These are phyloP conservation scores for Naganishia sp. DNA, from an alignment of 1,284 basidiomycete species.

Conservation along the genomic window DNA sequence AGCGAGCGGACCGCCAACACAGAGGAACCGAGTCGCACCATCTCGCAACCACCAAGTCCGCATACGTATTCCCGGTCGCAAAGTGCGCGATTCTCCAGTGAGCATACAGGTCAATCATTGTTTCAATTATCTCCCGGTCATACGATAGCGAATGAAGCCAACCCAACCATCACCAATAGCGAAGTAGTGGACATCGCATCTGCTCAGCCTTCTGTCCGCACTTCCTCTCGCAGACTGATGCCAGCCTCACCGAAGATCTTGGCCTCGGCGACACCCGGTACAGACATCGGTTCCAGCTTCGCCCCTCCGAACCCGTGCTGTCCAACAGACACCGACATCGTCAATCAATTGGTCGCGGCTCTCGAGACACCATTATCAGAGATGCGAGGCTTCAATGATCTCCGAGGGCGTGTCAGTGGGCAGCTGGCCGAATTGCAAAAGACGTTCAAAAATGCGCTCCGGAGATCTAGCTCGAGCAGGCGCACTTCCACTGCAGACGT, in stretches of 20 bases:
- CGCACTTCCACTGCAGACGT: conserved; percentile 43
- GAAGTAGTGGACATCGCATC: not conserved
- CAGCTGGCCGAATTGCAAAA: conserved; percentile 65
- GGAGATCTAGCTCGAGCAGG: conserved; percentile 36
- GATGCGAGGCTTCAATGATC: conserved; percentile 67
- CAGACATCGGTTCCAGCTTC: conserved; percentile 9
- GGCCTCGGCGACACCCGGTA: conserved; percentile 20
- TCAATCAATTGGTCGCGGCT: conserved; percentile 65
- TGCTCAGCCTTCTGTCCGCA: not conserved
- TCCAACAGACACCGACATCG: conserved; percentile 71
- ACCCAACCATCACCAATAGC: conserved; percentile 3
- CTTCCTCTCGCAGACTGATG: too few species aligned
- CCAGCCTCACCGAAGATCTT: conserved; percentile 19
- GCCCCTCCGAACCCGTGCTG: conserved; percentile 76
- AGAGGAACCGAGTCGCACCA: conserved; percentile 3
- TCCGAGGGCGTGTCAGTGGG: conserved; percentile 60
- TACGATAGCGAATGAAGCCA: conserved; percentile 24
- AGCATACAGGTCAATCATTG: conserved; percentile 9
- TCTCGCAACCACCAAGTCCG: conserved; percentile 18
- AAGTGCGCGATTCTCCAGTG: conserved; percentile 7
- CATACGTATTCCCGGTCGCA: conserved; percentile 8
- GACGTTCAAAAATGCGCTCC: conserved; percentile 52
- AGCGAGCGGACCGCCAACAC: conserved; percentile 26
- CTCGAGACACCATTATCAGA: conserved; percentile 61
- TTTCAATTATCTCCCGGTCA: conserved; percentile 33